Evolutionary conservation across 1,139 yeast genomes (phyloP), one percentile per base, ranked within the genome.

Genomic region (Kodamaea plutei): DNA sequence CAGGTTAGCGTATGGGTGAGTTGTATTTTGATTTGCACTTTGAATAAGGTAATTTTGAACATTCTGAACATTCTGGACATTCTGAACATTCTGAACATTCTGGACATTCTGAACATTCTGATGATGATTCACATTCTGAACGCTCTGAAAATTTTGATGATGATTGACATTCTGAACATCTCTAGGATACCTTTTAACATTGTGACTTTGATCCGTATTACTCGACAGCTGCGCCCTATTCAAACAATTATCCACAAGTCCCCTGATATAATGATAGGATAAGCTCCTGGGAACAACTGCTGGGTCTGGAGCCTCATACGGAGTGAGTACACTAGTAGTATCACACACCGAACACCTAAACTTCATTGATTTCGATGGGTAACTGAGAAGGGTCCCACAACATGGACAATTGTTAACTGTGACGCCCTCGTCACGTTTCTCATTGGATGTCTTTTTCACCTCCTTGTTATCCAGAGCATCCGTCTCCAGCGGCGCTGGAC

Each of bases 321-420:
- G 35, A 23, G 35, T 43, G 38, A 65, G 36, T 27, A 66, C 41
- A 39, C 60, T 62, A n/a, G 73, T 74, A 6, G 82, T 69, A 23
- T 64, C 64, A 43, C 87, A 79, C 1, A 69, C 56, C 0, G 74
- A 61, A 45, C 93, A 83, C 36, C 69, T 67, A 50, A 73, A 76
- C 43, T 75, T 76, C 7, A 50, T 35, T 2, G 70, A 59, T 6
- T 50, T 50, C 5, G 53, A 53, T 0, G 82, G 79, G 40, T 73
- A 68, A 8, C 71, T 64, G 22, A 81, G 52, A 5, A 69, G 46
- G 0, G 78, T 71, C 1, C 82, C 84, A 56, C 94, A 83, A 48
- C 93, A 83, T 10, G 47, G 48, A 40, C 73, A 67, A 34, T 52
- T 54, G 26, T 50, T 47, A 14, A 61, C 29, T 7, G 30, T 28